A percentile compares a stretch with the other conserved stretches of the same genome.
These are phyloP conservation scores for Massariosphaeria phaeospora DNA, from an alignment of 495 filamentous ascomycete genomes.

Conservation along the genomic window DNA sequence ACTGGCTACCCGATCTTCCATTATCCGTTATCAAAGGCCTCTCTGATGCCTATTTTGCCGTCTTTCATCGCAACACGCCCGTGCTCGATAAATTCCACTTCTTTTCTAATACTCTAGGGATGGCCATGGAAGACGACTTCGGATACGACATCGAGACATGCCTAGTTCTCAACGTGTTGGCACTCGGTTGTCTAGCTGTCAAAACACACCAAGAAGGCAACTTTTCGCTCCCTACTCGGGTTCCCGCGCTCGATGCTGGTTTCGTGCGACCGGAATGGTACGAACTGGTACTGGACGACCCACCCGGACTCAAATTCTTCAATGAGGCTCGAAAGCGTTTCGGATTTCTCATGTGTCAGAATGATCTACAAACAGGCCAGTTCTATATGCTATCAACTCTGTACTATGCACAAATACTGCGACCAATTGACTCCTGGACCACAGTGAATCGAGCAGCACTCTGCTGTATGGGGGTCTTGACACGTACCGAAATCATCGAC, in stretches of 20 bases:
- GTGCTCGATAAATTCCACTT: slow-evolving; percentile 27
- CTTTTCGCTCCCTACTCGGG: slow-evolving; percentile 18
- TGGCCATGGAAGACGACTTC: slow-evolving; percentile 27
- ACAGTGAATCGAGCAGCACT: slow-evolving; percentile 29
- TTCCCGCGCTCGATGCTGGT: background rate
- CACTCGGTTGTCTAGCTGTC: slow-evolving; percentile 29
- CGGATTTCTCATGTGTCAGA: slow-evolving; percentile 29
- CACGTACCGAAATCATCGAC: slow-evolving; percentile 16
- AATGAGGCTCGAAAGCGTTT: slow-evolving; percentile 28
- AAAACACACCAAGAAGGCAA: slow-evolving; percentile 29
- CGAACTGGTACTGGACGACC: slow-evolving; percentile 13
- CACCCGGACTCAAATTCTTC: slow-evolving; percentile 31
- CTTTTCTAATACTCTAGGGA: slow-evolving; percentile 23
- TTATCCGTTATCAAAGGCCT: slow-evolving; percentile 30
- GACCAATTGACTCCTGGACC: slow-evolving; percentile 31
- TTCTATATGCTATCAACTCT: slow-evolving; percentile 29
- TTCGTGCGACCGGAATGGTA: slow-evolving; percentile 29
- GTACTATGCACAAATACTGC: slow-evolving; percentile 31
- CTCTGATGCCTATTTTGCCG: slow-evolving; percentile 28
- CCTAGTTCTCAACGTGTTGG: slow-evolving; percentile 25
- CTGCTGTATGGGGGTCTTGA: slow-evolving; percentile 28
- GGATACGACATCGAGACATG: slow-evolving; percentile 31
- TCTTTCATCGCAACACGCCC: slow-evolving; percentile 28
- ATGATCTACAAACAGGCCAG: slow-evolving; percentile 21
- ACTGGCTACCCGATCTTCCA: slow-evolving; percentile 20